phyloP scores from a whole-genome alignment of 2,329 filamentous ascomycete species.

The Trichothecium roseum region DNA sequence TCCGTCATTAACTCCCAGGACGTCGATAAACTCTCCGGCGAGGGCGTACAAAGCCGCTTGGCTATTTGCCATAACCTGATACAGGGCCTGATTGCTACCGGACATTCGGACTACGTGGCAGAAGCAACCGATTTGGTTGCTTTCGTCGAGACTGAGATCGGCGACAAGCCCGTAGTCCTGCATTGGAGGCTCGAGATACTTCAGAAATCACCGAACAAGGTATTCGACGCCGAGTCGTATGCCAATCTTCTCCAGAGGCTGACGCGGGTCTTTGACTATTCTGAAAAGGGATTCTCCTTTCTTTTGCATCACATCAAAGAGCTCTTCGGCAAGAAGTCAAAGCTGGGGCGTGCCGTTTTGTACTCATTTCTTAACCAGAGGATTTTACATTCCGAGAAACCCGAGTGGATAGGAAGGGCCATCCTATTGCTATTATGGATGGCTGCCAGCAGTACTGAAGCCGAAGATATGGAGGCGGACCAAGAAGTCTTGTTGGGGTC shows the following conservation, averaged over 20 bases:
- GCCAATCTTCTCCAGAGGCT: constrained; percentile 48
- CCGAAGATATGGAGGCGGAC: constrained; percentile 14
- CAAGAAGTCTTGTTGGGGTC: constrained; percentile 9
- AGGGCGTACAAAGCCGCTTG: constrained; percentile 53
- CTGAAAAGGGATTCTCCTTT: constrained; percentile 53
- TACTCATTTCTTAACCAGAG: constrained; percentile 53
- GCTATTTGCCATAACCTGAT: constrained; percentile 56
- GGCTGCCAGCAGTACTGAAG: constrained; percentile 37
- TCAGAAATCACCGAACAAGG: constrained; percentile 31
- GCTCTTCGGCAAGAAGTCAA: constrained; percentile 44
- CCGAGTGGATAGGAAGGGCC: constrained; percentile 57
- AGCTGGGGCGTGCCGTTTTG: constrained; percentile 39
- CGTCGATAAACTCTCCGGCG: constrained; percentile 43
- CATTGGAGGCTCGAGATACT: constrained; percentile 61
- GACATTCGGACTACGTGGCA: constrained; percentile 30
- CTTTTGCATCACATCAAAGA: constrained; percentile 59
- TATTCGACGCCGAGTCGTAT: constrained; percentile 38
- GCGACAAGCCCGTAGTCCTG: constrained; percentile 53
- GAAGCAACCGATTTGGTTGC: constrained; percentile 48
- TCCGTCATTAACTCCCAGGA: constrained; percentile 45
- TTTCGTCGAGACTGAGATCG: constrained; percentile 51
- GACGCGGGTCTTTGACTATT: constrained; percentile 47
- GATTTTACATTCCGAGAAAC: constrained; percentile 36
- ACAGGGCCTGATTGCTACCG: constrained; percentile 38
- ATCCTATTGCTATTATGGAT: constrained; percentile 61